phyloP scores from a whole-genome alignment of 352 stramenopile species.

The Phytophthora sojae region DNA sequence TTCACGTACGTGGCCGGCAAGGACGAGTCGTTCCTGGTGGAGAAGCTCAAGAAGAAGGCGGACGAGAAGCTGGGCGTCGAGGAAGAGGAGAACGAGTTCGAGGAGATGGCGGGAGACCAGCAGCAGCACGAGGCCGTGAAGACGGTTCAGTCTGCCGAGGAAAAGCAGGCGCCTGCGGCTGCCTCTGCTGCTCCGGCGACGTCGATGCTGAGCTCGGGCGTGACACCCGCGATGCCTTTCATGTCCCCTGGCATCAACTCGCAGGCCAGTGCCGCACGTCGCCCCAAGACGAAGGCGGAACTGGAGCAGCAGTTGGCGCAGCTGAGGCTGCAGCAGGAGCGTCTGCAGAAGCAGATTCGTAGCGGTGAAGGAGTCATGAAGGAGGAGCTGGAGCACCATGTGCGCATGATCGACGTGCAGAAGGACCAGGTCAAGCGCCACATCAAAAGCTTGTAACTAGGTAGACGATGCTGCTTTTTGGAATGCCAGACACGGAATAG shows the following conservation, averaged over 20 bases:
- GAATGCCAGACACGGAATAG: constrained; percentile 22
- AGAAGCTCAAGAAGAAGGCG: constrained; percentile 62
- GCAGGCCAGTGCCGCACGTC: constrained; percentile 14
- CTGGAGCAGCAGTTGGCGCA: constrained; percentile 52
- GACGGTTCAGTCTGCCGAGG: not conserved
- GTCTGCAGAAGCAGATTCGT: constrained; percentile 36
- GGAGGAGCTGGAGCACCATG: constrained; percentile 56
- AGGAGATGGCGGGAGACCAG: constrained; percentile 24
- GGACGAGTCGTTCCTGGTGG: constrained; percentile 62
- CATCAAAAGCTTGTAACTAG: constrained; percentile 52
- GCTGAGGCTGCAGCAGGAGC: constrained; percentile 43
- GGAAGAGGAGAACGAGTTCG: constrained; percentile 58
- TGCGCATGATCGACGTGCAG: constrained; percentile 63
- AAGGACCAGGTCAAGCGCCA: constrained; percentile 61
- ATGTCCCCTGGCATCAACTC: constrained; percentile 34
- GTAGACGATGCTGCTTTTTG: not conserved
- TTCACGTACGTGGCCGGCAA: constrained; percentile 66
- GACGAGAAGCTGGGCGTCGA: constrained; percentile 59
- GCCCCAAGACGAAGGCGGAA: constrained; percentile 44
- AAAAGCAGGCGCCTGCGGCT: constrained; percentile 2
- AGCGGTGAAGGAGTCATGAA: constrained; percentile 18
- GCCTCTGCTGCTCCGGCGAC: constrained; percentile 3
- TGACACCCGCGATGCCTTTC: constrained; percentile 44
- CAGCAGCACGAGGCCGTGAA: constrained; percentile 11
- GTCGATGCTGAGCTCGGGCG: constrained; percentile 33